Base-by-base conservation (phyloP, 202 grass and related monocot genomes). In the Carex sylvatica region DNA sequence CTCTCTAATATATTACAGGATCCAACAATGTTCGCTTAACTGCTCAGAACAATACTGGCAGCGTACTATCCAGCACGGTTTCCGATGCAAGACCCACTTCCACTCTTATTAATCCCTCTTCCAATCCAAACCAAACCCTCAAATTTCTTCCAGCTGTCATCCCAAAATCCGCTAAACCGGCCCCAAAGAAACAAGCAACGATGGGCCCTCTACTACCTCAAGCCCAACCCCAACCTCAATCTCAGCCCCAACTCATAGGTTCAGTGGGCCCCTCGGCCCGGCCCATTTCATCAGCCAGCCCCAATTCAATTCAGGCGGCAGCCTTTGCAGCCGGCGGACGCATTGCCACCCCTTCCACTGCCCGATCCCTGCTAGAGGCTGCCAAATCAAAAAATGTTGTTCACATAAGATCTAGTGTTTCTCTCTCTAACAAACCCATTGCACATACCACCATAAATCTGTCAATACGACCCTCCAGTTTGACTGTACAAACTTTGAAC, bases 321-420 rank as follows among this genome's bases (percentile, higher is more conserved):
- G 96, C 96, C 14, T 86, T 99, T 82, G 93, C 96, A 80, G 97
- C 97, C 80, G 97, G 97, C 52, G 97, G 89, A 7, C 89, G 97
- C 69, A 92, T 99, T 9, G 97, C 91, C 38, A 89, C 84, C 83
- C 80, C 89, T 61, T 86, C 66, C 8, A 65, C 84, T 19, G 97
- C 93, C 9, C 85, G 87, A 28, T 82, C 71, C n/a, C 84, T 96
- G 71, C 61, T 99, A 47, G 94, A 91, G 87, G 93, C 84, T 51
- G 88, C 93, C 77, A 91, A 94, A 80, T 97, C 95, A 46, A 93
- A 88, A 53, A 92, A 87, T 89, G 92, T 82, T 58, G 88, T 93
- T 78, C 91, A 88, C 72, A 98, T 99, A 70, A 92, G 88, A 83
- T 87, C 91, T 95, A 88, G 85, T 12, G 64, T 82, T 55, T 70